Conservation (phyloP, 495 filamentous ascomycete genomes). For the Neurospora sp. region DNA sequence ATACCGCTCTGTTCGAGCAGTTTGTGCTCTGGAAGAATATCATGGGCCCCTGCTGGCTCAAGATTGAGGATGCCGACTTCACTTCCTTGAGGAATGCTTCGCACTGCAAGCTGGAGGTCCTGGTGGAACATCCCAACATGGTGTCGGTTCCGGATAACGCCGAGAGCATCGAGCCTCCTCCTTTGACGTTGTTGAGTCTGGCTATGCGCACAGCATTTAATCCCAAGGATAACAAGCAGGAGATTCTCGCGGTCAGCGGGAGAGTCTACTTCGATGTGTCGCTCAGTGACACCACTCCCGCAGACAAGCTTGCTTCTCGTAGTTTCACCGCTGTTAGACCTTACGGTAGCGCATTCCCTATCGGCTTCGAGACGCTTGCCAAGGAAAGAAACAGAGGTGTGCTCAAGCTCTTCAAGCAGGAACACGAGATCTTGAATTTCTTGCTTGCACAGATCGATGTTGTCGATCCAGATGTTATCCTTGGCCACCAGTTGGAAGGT, state of each 20-base stretch:
- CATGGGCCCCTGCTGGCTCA: slow-evolving; percentile 97
- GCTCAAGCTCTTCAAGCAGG: slow-evolving; percentile 70
- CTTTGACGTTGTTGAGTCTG: slow-evolving; percentile 88
- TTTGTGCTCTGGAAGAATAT: slow-evolving; percentile 97
- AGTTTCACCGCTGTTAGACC: slow-evolving; percentile 90
- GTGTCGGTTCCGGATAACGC: slow-evolving; percentile 60
- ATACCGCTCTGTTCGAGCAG: slow-evolving; percentile 91
- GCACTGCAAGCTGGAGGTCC: slow-evolving; percentile 91
- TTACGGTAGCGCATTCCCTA: slow-evolving; percentile 59
- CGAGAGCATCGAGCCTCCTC: slow-evolving; percentile 70
- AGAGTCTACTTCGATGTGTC: slow-evolving; percentile 86
- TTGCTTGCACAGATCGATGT: slow-evolving; percentile 81
- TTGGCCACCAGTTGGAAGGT: slow-evolving; percentile 94
- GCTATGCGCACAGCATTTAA: slow-evolving; percentile 82
- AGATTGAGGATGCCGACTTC: slow-evolving; percentile 76
- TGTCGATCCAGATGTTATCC: slow-evolving; percentile 83
- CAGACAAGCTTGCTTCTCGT: slow-evolving; percentile 78
- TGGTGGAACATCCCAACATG: slow-evolving; percentile 62
- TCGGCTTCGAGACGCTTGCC: slow-evolving; percentile 70
- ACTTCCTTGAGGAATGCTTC: slow-evolving; percentile 79
- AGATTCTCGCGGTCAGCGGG: slow-evolving; percentile 82
- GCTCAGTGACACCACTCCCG: slow-evolving; percentile 74
- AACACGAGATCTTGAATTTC: slow-evolving; percentile 70
- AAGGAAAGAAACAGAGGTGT: slow-evolving; percentile 51
- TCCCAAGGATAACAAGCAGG: slow-evolving; percentile 89